Percentiles rank a stretch among this genome's conserved stretches.
These are phyloP conservation scores for Pelargonium myrrhifolium DNA, from an alignment of 441 rosid species.

Conservation along the genomic window DNA sequence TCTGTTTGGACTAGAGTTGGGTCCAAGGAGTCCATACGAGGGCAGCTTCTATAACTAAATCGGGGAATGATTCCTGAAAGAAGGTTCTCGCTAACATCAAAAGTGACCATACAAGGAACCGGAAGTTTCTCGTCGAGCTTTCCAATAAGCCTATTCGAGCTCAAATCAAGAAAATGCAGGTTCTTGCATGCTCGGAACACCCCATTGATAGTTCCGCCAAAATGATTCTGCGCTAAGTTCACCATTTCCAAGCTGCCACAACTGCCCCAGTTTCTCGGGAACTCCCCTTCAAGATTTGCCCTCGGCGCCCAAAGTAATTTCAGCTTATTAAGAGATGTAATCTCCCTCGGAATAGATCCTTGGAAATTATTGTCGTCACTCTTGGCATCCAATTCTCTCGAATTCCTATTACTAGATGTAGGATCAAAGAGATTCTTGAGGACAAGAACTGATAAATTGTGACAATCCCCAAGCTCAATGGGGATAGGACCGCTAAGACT, in stretches of 20 bases:
- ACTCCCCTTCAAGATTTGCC: slow-evolving; percentile 38
- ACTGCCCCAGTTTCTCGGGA: slow-evolving; percentile 40
- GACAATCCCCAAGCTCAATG: slow-evolving; percentile 47
- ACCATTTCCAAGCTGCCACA: slow-evolving; percentile 47
- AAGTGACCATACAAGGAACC: slow-evolving; percentile 48
- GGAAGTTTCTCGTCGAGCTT: slow-evolving; percentile 30
- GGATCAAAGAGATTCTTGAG: slow-evolving; percentile 41
- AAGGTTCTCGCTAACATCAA: slow-evolving; percentile 43
- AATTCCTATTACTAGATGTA: slow-evolving; percentile 7
- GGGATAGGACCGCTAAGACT: slow-evolving; percentile 43
- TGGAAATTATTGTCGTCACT: slow-evolving; percentile 34
- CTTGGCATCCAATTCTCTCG: not conserved
- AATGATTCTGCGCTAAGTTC: slow-evolving; percentile 43
- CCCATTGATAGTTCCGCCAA: slow-evolving; percentile 33
- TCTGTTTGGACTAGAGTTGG: slow-evolving; percentile 42
- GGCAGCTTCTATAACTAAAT: not conserved
- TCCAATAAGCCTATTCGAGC: slow-evolving; percentile 45
- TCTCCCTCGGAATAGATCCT: slow-evolving; percentile 36
- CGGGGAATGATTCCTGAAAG: slow-evolving; percentile 40
- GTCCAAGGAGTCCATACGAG: slow-evolving; percentile 5
- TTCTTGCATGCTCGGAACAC: slow-evolving; percentile 39
- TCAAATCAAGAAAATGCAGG: slow-evolving; percentile 48
- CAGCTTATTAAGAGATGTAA: slow-evolving; percentile 40
- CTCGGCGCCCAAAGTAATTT: slow-evolving; percentile 50
- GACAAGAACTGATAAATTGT: slow-evolving; percentile 42